Base-by-base conservation (phyloP, 352 stramenopile species). In the Globisporangium cylindrosporum region DNA sequence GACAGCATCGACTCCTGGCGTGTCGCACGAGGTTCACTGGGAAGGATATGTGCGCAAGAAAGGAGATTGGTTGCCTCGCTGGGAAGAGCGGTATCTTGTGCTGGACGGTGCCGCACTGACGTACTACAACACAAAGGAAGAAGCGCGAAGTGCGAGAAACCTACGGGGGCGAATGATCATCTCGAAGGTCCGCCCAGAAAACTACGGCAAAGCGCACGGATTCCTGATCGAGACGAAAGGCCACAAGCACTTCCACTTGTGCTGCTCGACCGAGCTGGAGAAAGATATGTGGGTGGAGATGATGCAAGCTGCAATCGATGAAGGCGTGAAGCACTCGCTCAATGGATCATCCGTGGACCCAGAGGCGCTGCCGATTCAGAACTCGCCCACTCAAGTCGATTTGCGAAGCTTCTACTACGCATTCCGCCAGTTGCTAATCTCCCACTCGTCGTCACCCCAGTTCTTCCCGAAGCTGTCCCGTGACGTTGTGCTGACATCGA, bases 281-380 rank as follows among this genome's bases (percentile, higher is more conserved):
- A 96, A 96, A 62, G 89, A 96, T 62, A 96, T 95, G 89, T 96
- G 89, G 89, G 81, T 96, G 59, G 89, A 96, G 71, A 96, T 96
- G 89, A 96, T 96, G 89, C 86, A 94, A 66, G 87, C 89, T 9
- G 89, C 89, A 12, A 92, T 96, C 70, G 89, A 95, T 54, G 87
- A 94, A 69, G 76, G 77, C 14, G 76, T 79, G 53, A 78, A 76
- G 64, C 70, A 79, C 72, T 68, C 71, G 51, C 14, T 75, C 24
- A 76, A 78, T 46, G 69, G 77, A 10, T 43, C 73, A 1, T 69
- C 70, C 1, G 46, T 64, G 4, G 75, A 77, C 20, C 75, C 60
- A 2, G 79, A 79, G 38, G 43, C 67, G n/a, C 56, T 79, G 22
- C 67, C 74, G 54, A 68, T 82, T 66, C 81, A 86, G 59, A 67